These are phyloP conservation scores for Pleurotus sapidus DNA, from an alignment of 768 basidiomycete species.

Conservation along the genomic window DNA sequence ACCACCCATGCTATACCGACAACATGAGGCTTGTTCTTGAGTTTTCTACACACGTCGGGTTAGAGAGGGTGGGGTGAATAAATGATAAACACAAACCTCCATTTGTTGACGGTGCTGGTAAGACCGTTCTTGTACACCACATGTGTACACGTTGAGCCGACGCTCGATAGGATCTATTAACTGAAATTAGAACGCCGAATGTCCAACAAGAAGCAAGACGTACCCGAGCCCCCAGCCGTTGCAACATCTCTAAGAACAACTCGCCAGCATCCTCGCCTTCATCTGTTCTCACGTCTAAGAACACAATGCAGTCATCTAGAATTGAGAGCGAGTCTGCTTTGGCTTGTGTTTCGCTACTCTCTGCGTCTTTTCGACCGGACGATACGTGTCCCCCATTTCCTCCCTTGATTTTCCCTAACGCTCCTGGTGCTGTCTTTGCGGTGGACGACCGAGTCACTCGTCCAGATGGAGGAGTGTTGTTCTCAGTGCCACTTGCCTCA, in stretches of 20 bases:
- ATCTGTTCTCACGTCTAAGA: conserved; percentile 86
- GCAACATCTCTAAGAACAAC: conserved; percentile 82
- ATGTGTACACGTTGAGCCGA: conserved; percentile 76
- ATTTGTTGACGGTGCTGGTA: conserved; percentile 69
- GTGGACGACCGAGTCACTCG: conserved; percentile 31
- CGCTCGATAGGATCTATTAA: conserved; percentile 55
- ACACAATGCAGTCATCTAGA: conserved; percentile 73
- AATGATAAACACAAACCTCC: conserved; percentile 41
- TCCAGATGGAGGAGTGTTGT: conserved; percentile 9
- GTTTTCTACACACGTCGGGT: conserved; percentile 33
- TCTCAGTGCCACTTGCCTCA: conserved; percentile 8
- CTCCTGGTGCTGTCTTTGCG: conserved; percentile 10
- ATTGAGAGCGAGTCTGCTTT: conserved; percentile 42
- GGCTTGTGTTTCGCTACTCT: conserved; percentile 17
- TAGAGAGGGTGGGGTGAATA: background rate
- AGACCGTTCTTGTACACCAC: conserved; percentile 84
- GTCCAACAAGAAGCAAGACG: conserved; percentile 16
- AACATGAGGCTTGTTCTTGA: conserved; percentile 67
- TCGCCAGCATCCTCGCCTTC: conserved; percentile 79
- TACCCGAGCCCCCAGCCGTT: conserved; percentile 78
- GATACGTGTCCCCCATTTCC: conserved; percentile 18
- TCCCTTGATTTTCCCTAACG: conserved; percentile 9
- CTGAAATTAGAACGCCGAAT: background rate
- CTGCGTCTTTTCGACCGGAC: conserved; percentile 15
- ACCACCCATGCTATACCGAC: conserved; percentile 91